Conservation (phyloP, 768 basidiomycete species). For the Dentipellis sp. region DNA sequence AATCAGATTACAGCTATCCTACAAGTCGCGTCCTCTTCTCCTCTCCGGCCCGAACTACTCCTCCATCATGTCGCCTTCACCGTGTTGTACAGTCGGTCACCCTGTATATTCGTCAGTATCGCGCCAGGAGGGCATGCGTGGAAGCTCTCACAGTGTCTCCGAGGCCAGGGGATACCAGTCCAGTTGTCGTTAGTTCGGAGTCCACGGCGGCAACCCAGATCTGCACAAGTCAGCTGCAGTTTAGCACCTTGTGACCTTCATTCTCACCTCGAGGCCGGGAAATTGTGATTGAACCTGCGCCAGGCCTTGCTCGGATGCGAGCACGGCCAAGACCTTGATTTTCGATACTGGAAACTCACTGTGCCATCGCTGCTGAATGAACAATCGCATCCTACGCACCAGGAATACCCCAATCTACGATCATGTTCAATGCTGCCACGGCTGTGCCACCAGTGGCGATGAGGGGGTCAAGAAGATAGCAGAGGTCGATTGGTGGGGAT, state of each 20-base stretch:
- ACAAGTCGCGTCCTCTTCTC: too few relatives aligned
- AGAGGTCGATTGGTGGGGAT: conserved; percentile 63
- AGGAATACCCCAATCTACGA: conserved; percentile 74
- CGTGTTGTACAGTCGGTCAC: conserved; percentile 81
- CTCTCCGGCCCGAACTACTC: too few relatives aligned
- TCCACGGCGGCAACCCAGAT: conserved; percentile 87
- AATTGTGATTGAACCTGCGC: conserved; percentile 50
- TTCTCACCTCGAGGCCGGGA: conserved; percentile 71
- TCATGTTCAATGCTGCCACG: conserved; percentile 78
- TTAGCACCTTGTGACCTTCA: not conserved
- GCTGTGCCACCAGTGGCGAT: conserved; percentile 95
- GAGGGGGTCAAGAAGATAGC: conserved; percentile 87
- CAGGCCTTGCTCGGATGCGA: conserved; percentile 73
- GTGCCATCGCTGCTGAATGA: not conserved
- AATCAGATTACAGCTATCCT: too few relatives aligned
- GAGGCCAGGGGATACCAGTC: conserved; percentile 82
- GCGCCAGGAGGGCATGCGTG: not conserved
- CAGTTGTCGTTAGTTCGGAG: conserved; percentile 56
- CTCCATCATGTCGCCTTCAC: not conserved
- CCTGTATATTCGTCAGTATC: conserved; percentile 32
- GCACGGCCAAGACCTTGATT: conserved; percentile 75
- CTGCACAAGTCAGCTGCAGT: conserved; percentile 29
- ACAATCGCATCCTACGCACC: conserved; percentile 28
- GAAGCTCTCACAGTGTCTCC: conserved; percentile 70
- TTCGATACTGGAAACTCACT: conserved; percentile 38